phyloP scores from a whole-genome alignment of 1,139 yeast genomes.

The Magnusiomyces sp. region DNA sequence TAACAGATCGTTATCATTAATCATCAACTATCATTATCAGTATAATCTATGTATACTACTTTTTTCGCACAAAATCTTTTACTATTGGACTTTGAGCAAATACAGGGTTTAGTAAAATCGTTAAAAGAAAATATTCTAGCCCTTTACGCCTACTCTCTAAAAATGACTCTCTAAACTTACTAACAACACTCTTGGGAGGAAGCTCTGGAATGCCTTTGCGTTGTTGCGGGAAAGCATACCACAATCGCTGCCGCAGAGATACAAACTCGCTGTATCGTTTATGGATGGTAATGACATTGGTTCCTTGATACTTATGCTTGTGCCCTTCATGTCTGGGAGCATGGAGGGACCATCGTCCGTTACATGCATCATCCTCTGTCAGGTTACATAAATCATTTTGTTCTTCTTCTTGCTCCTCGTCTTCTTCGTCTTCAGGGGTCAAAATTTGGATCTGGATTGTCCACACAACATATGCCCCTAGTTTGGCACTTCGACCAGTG shows the following conservation, averaged over 20 bases:
- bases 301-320: constrained; percentile 18
- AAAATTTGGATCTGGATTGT: constrained; percentile 30
- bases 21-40: no score
- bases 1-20: no score
- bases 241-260: constrained; percentile 38
- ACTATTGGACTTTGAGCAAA: constrained; percentile 42
- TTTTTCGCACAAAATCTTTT: constrained; percentile 39
- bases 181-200: constrained; percentile 57
- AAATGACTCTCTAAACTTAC: constrained; percentile 47
- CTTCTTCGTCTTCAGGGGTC: background rate
- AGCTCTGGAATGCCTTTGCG: constrained; percentile 46
- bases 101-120: constrained; percentile 58
- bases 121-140: constrained; percentile 63
- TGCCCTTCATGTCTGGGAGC: background rate
- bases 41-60: no score
- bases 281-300: constrained; percentile 44
- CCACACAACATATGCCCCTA: constrained; percentile 38
- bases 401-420: constrained; percentile 5
- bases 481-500: constrained; percentile 16
- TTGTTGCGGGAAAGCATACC: constrained; percentile 34
- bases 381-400: background rate
- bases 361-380: background rate
- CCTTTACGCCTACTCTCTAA: constrained; percentile 56
- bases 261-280: constrained; percentile 63
- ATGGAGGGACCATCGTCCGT: background rate